Base-by-base conservation (phyloP, 2,329 filamentous ascomycete genomes). In the Kalmusia sp. region DNA sequence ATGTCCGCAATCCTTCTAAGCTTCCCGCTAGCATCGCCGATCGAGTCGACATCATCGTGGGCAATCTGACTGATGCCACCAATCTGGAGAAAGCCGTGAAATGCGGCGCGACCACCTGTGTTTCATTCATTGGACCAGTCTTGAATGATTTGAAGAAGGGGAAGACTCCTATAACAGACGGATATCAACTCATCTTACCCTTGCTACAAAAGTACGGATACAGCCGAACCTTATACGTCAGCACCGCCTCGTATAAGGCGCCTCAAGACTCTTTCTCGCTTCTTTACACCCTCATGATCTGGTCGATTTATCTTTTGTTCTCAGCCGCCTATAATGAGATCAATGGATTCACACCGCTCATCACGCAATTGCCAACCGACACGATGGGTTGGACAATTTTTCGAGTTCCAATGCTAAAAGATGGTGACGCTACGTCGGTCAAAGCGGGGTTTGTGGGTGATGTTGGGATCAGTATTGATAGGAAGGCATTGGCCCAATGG, bases 1-100 rank as follows among this genome's bases (percentile, higher is more conserved):
- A 40, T 44, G 48, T 52, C 17, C 57, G 57, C 43, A 59, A 57
- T 30, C 12, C 57, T 7, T 51, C 54, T 28, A 57, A 57, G 24
- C 24, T 59, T 5, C 54, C 54, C 12, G 3, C 53, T 12, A 53
- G 57, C 30, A 57, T 59, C 31, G 33, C 50, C 9, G 27, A 38
- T 24, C 51, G 51, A 9, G 54, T 43, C 19, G 52, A 27, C 25
- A 25, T 47, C 27, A 25, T 57, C 30, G 28, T 31, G 7, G 57
- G 57, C 17, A 8, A 40, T 14, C 30, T 54, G 2, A 50, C 12
- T 9, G 50, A 53, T 21, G 34, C 53, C 2, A 22, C 33, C 11
- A 37, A 43, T 8, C 17, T 59, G 11, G 53, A 57, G 15, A 30
- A 49, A 39, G 53, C 54, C 3, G 31, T 57, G 14, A 6, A 17